Conservation (phyloP, 441 rosid species). For the Populus trichocarpa region DNA sequence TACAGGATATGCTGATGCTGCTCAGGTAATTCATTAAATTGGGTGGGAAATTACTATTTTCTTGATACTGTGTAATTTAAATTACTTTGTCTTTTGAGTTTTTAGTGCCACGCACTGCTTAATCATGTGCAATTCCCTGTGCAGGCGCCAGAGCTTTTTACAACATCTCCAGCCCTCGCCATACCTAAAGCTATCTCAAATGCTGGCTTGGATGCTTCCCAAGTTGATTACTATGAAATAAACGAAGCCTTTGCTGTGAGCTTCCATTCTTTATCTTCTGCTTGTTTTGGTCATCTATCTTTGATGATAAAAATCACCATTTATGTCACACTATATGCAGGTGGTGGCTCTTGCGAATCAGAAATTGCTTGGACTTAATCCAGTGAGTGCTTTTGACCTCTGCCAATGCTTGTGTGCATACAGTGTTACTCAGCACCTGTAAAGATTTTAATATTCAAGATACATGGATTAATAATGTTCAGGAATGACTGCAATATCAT, state of each 20-base stretch:
- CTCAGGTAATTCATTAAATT: conserved; percentile 55
- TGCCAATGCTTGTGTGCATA: not conserved
- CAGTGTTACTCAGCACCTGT: not conserved
- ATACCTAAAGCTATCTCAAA: conserved; percentile 79
- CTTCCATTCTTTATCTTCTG: conserved; percentile 2
- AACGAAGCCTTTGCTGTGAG: conserved; percentile 98
- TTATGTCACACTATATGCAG: conserved; percentile 32
- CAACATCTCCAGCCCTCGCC: conserved; percentile 91
- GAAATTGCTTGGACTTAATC: conserved; percentile 72
- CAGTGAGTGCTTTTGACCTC: conserved; percentile 47
- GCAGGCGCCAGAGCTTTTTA: conserved; percentile 87
- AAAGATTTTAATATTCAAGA: not conserved
- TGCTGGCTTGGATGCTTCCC: conserved; percentile 80
- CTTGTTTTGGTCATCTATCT: not conserved
- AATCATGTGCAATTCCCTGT: conserved; percentile 23
- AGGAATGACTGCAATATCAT: not conserved
- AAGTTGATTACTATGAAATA: conserved; percentile 87
- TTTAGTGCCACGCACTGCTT: conserved; percentile 5
- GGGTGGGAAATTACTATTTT: not conserved
- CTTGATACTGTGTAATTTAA: not conserved
- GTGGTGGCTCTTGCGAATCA: conserved; percentile 92
- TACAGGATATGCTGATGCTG: conserved; percentile 88
- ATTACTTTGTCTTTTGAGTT: conserved; percentile 3
- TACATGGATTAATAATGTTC: not conserved
- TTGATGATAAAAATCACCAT: conserved; percentile 2